phyloP scores from a whole-genome alignment of 768 basidiomycete genomes.

The Naganishia friedmannii region DNA sequence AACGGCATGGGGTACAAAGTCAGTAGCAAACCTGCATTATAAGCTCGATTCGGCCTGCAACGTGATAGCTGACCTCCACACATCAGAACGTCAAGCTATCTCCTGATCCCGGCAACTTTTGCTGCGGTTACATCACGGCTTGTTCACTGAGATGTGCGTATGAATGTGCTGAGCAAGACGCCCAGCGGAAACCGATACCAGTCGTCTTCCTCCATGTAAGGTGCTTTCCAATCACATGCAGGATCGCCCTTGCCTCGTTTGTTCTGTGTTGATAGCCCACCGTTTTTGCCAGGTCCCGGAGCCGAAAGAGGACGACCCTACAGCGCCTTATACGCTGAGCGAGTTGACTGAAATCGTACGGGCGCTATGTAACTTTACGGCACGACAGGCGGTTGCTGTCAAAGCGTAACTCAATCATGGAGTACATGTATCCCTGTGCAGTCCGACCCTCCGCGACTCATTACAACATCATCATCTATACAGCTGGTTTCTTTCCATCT shows the following conservation, averaged over 20 bases:
- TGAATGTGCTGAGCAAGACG: neutral
- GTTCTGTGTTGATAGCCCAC: neutral
- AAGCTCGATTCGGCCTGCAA: neutral
- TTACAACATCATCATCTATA: neutral
- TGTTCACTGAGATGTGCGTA: slow-evolving; percentile 15
- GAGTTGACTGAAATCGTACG: slow-evolving; percentile 19
- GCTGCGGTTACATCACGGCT: slow-evolving; percentile 16
- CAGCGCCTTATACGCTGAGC: slow-evolving; percentile 10
- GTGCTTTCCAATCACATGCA: neutral
- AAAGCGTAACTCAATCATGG: neutral
- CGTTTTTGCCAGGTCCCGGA: neutral
- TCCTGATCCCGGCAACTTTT: slow-evolving; percentile 15
- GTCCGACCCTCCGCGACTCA: neutral
- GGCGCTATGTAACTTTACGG: slow-evolving; percentile 7
- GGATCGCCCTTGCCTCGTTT: neutral
- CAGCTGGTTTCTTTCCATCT: slow-evolving; percentile 12
- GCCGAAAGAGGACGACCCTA: slow-evolving; percentile 4
- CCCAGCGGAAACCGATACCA: slow-evolving; percentile 8
- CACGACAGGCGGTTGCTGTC: neutral
- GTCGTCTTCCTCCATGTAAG: slow-evolving; percentile 21
- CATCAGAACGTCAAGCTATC: slow-evolving; percentile 4
- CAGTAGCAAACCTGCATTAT: neutral
- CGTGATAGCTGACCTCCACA: neutral
- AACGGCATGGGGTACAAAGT: neutral
- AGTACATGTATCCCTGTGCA: neutral